Percentiles rank a stretch among this genome's conserved stretches.
These are phyloP conservation scores for Periconia digitata DNA, from an alignment of 2,329 filamentous ascomycete genomes.

Conservation along the genomic window DNA sequence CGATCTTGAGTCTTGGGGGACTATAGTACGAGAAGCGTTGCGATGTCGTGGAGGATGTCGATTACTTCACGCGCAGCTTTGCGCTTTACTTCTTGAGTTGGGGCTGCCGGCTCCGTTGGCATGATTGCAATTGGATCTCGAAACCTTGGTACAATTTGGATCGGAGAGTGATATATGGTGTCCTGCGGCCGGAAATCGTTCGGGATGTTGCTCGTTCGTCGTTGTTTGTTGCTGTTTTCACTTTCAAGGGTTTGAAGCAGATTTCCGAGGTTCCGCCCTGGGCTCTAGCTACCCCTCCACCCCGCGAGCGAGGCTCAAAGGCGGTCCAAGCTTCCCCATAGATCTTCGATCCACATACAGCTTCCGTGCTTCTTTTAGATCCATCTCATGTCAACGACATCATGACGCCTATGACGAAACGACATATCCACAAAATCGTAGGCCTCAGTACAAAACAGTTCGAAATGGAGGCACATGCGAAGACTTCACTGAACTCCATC, in stretches of 20 bases:
- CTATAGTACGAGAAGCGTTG: constrained; percentile 74
- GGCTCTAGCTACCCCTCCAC: neutral
- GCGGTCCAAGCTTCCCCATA: neutral
- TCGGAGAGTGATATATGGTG: neutral
- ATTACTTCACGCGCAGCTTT: constrained; percentile 77
- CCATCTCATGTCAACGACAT: constrained; percentile 9
- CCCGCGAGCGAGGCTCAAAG: neutral
- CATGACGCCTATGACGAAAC: constrained; percentile 12
- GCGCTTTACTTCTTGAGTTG: constrained; percentile 57
- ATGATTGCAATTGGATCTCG: constrained; percentile 7
- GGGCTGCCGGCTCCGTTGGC: constrained; percentile 22
- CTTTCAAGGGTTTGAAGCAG: neutral
- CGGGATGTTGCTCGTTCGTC: neutral
- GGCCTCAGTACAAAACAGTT: neutral
- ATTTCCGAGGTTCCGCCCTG: neutral
- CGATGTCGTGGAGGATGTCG: constrained; percentile 81
- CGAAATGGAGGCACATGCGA: neutral
- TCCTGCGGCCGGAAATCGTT: too few species aligned
- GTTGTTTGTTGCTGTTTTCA: neutral
- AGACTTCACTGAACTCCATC: neutral
- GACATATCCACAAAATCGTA: constrained; percentile 2
- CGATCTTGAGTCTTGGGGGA: neutral
- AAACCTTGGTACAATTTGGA: neutral
- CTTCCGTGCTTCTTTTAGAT: neutral
- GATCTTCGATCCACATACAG: neutral